phyloP scores from a whole-genome alignment of 495 filamentous ascomycete genomes.

The Haplographium delicatum region DNA sequence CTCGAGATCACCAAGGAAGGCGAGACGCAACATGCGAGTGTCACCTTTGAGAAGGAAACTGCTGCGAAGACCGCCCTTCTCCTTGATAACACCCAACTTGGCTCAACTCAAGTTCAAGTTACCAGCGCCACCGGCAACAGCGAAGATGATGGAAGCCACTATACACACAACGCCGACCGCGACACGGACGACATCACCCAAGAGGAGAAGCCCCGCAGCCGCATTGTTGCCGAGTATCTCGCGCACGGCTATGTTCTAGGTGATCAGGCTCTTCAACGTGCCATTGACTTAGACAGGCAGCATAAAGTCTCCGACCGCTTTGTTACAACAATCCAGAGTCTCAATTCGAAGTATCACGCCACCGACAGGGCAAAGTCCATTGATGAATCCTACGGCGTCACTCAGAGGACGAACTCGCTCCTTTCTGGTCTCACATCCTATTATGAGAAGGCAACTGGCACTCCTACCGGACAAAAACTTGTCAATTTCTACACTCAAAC shows the following conservation, averaged over 20 bases:
- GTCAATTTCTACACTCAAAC: constrained; percentile 78
- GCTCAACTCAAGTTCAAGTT: constrained; percentile 73
- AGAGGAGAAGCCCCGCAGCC: constrained; percentile 89
- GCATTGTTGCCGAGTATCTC: constrained; percentile 92
- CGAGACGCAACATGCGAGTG: constrained; percentile 70
- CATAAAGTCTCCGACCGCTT: constrained; percentile 80
- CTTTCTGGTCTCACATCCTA: constrained; percentile 69
- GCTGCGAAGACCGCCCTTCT: constrained; percentile 95
- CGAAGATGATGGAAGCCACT: constrained; percentile 52
- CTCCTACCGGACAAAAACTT: constrained; percentile 79
- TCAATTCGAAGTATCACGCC: constrained; percentile 79
- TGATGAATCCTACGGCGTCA: constrained; percentile 71
- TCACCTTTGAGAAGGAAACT: constrained; percentile 93
- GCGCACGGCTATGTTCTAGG: constrained; percentile 88
- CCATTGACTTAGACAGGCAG: constrained; percentile 84
- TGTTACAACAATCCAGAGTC: constrained; percentile 60
- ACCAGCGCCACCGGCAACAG: constrained; percentile 58
- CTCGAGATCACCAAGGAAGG: constrained; percentile 69
- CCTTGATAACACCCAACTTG: constrained; percentile 91
- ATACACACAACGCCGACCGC: constrained; percentile 40
- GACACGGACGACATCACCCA: constrained; percentile 71
- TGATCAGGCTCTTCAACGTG: constrained; percentile 76
- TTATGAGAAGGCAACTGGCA: constrained; percentile 86
- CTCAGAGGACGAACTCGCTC: constrained; percentile 55
- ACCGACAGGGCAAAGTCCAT: constrained; percentile 70